Evolutionary conservation across 2,329 filamentous ascomycete genomes (phyloP).

Genomic region (Pleurostoma richardsiae): DNA sequence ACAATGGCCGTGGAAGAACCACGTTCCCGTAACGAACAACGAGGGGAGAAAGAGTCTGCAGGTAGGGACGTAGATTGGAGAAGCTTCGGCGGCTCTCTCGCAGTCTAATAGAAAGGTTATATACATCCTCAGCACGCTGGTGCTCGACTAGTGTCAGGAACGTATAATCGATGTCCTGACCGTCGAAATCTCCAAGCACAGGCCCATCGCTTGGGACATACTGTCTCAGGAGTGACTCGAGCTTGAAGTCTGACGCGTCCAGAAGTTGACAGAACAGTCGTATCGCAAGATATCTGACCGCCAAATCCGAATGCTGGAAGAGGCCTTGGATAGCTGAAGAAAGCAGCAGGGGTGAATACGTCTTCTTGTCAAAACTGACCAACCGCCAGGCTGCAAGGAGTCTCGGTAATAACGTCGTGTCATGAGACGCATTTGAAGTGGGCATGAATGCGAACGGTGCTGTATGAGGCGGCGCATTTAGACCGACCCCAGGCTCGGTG

Average conservation of each 20-base stretch:
- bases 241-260: constrained; percentile 72
- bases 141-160: constrained; percentile 62
- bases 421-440: constrained; percentile 3
- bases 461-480: too few species aligned
- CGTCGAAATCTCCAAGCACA: constrained; percentile 71
- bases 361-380: constrained; percentile 66
- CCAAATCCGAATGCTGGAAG: constrained; percentile 53
- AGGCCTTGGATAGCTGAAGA: constrained; percentile 64
- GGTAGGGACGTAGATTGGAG: constrained; percentile 8
- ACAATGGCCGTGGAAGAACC: constrained; percentile 60
- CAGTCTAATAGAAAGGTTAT: constrained; percentile 26
- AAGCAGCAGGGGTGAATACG: constrained; percentile 61
- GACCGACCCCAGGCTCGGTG: too few species aligned
- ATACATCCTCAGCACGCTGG: constrained; percentile 40
- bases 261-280: constrained; percentile 76
- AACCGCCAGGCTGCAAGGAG: constrained; percentile 74
- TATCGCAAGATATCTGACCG: constrained; percentile 75
- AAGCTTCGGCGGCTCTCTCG: constrained; percentile 13
- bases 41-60: constrained; percentile 45
- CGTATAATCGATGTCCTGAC: constrained; percentile 68
- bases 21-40: constrained; percentile 62
- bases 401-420: constrained; percentile 23
- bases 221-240: constrained; percentile 64
- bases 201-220: constrained; percentile 58
- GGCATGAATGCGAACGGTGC: not conserved